Evolutionary conservation across 1,284 basidiomycete genomes (phyloP).

Genomic region (Rhodotorula mucilaginosa): DNA sequence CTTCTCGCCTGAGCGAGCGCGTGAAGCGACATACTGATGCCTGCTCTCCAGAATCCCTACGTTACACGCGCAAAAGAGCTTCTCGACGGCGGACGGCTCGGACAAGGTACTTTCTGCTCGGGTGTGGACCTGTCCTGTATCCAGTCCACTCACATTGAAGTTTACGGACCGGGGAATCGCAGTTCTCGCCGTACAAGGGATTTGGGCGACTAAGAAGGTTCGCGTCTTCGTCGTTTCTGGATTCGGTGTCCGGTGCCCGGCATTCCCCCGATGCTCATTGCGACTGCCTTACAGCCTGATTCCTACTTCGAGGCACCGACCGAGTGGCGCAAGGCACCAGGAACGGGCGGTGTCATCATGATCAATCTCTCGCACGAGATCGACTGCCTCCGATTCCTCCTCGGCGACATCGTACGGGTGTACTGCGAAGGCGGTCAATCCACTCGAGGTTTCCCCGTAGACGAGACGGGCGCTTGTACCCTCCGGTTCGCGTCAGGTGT

Average conservation of each 20-base stretch:
- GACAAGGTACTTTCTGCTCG: constrained; percentile 2
- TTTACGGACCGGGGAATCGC: not conserved
- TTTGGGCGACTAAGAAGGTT: constrained; percentile 36
- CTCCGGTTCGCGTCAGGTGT: constrained; percentile 35
- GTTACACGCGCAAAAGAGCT: constrained; percentile 26
- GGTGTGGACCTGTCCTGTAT: not conserved
- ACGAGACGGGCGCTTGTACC: constrained; percentile 40
- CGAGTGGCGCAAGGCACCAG: constrained; percentile 17
- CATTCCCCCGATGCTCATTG: too few species aligned
- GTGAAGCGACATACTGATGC: too few species aligned
- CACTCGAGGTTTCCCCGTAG: constrained; percentile 35
- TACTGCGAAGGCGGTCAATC: constrained; percentile 33
- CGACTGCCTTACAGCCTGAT: not conserved
- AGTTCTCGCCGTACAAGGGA: constrained; percentile 35
- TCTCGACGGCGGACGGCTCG: constrained; percentile 31
- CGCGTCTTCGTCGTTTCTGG: not conserved
- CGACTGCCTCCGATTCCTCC: constrained; percentile 37
- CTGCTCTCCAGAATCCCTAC: constrained; percentile 28
- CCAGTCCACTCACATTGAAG: too few species aligned
- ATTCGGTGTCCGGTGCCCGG: not conserved
- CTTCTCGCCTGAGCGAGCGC: not conserved
- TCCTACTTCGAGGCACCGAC: constrained; percentile 32
- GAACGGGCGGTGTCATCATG: constrained; percentile 34
- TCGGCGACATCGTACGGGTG: constrained; percentile 39
- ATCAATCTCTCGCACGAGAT: constrained; percentile 37